Evolutionary conservation across 2,329 filamentous ascomycete genomes (phyloP).

Genomic region (Colletotrichum plurivorum): DNA sequence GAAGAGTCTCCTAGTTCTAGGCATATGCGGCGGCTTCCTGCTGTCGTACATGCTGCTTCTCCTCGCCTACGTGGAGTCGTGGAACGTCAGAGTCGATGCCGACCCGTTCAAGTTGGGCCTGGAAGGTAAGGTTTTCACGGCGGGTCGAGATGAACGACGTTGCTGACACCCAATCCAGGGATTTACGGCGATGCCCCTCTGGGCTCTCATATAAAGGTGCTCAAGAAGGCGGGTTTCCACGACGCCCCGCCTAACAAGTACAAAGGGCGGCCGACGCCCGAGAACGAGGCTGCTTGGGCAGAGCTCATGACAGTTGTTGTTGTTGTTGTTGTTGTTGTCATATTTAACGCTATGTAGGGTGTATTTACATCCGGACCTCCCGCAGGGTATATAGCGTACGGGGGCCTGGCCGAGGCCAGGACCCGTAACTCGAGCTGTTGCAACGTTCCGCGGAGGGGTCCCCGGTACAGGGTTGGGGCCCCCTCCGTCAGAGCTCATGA

Average conservation of each 20-base stretch:
- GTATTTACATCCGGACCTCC: too few relatives aligned
- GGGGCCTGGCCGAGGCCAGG: too few relatives aligned
- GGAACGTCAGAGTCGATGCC: background rate
- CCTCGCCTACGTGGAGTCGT: background rate
- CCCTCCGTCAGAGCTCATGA: too few relatives aligned
- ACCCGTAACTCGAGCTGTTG: too few relatives aligned
- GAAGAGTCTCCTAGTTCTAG: background rate
- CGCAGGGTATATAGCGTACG: too few relatives aligned
- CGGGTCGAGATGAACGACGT: background rate
- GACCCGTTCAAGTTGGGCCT: background rate
- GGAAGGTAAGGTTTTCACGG: background rate
- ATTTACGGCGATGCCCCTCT: conserved; percentile 3
- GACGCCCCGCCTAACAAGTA: background rate
- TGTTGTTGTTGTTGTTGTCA: too few relatives aligned
- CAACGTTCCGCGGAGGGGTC: too few relatives aligned
- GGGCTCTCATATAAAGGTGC: background rate
- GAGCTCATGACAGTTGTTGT: too few relatives aligned
- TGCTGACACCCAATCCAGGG: background rate
- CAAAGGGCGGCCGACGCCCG: background rate
- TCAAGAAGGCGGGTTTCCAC: conserved; percentile 1
- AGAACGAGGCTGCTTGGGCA: conserved; percentile 6
- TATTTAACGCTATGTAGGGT: too few relatives aligned
- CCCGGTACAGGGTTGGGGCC: too few relatives aligned
- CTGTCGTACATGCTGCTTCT: background rate
- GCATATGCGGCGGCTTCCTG: background rate